Base-by-base conservation (phyloP, 176 grass and related monocot species). In the Raddia guianensis region DNA sequence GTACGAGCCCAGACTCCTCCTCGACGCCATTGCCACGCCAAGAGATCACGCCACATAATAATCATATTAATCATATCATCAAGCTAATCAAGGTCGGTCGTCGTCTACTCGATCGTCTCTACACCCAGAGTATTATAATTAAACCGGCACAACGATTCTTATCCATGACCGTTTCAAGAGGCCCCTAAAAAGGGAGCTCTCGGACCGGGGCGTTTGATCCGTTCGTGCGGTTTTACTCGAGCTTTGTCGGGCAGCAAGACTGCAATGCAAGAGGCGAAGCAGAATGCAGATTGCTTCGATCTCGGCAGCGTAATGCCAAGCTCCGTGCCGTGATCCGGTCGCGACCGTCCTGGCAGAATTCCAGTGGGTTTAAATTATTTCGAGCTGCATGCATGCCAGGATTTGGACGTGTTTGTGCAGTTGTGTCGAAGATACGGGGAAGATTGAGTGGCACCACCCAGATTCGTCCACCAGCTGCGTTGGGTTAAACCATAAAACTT, bases 221-320 rank as follows among this genome's bases (percentile, higher is more conserved):
- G 56, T 89, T 89, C 87, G 77, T 84, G 87, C 65, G 66, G 76
- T 16, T 78, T 75, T 80, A 74, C 62, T 66, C 11, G 34, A 75
- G 68, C 37, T 89, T 89, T 76, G 77, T 85, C 72, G 12, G 40
- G 70, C 70, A 63, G 68, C 66, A 68, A 33, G 27, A 27, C 27
- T 27, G 27, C 27, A 27, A 27, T 27, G 50, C 2, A 61, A 52
- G 63, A 60, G 51, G 37, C 37, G 37, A 40, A 40, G 37, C 37
- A 40, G 37, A 3, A 5, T 40, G 37, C 46, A 34, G 68, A 21
- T 74, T 40, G 59, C 51, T 68, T 58, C 63, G 18, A 27, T 27
- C 27, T 0, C 27, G 15, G 49, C 49, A 87, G 56, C 73, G 37
- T 40, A 40, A 40, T 40, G 37, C 75, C 75, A 74, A 80, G 76